Evolutionary conservation across 176 grass and related monocot genomes (phyloP), one percentile per base, ranked within the genome.

Genomic region (Phyllostachys edulis): DNA sequence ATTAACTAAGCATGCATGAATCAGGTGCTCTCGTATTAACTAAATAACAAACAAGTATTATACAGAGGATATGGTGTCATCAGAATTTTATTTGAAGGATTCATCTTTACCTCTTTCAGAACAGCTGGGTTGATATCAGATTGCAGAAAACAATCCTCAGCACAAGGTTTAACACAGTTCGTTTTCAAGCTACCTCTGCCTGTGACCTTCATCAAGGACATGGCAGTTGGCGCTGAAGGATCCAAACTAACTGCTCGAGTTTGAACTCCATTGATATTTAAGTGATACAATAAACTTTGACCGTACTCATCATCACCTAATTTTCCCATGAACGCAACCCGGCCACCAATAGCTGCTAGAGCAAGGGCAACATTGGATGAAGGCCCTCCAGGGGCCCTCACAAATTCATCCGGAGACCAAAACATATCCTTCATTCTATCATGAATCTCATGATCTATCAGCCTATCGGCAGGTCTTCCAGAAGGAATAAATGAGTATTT

Each of bases 241-340:
- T 95, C 85, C 62, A 93, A 69, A 66, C 62, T 78, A 73, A 91
- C 57, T 26, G 88, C 76, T 70, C 85, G 80, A 76, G 89, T 95
- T 84, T 91, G 91, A 84, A 98, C 91, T 77, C 88, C 81, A 12
- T 88, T 91, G 38, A 77, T 16, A 21, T 93, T 93, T 63, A 98
- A 87, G 74, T 88, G 78, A 73, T 89, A 90, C 46, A 95, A 9
- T 56, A 95, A 69, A 55, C 88, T 87, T 63, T 88, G 79, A 32
- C 93, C 96, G 40, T 90, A 89, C 24, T 88, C 87, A 83, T 98
- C 95, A 82, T 88, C 82, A 10, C 96, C 96, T 85, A 98, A 82
- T 86, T 95, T 95, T 65, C 96, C 96, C 91, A 98, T 91, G 80
- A 98, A 98, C 62, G 20, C 89, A 70, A 92, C 93, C 65, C 68